phyloP scores from a whole-genome alignment of 805 yeast species.

The Candida quercuum region DNA sequence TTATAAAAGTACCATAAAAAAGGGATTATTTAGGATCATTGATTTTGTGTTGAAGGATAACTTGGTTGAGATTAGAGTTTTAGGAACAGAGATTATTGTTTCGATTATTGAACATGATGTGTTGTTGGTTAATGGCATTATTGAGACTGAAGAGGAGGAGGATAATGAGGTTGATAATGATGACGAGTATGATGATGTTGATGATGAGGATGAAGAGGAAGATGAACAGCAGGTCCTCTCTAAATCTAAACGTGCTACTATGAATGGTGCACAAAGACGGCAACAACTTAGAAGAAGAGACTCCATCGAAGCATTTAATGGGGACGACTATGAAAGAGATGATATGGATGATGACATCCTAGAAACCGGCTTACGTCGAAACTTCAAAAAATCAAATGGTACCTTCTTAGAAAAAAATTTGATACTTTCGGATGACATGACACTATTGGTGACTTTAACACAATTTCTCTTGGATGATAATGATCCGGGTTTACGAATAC shows the following conservation, averaged over 20 bases:
- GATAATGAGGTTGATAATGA: slow-evolving; percentile 5
- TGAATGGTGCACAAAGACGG: neutral
- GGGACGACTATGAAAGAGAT: slow-evolving; percentile 1
- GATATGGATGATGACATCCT: slow-evolving; percentile 1
- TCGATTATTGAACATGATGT: slow-evolving; percentile 83
- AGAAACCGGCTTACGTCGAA: slow-evolving; percentile 5
- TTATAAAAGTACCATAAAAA: slow-evolving; percentile 54
- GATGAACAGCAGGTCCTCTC: too few species aligned
- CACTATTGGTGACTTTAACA: slow-evolving; percentile 48
- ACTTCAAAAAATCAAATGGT: neutral
- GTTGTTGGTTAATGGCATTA: slow-evolving; percentile 39
- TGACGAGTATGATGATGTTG: slow-evolving; percentile 5
- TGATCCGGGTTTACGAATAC: slow-evolving; percentile 70
- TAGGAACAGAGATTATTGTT: slow-evolving; percentile 78
- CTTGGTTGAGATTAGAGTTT: slow-evolving; percentile 43
- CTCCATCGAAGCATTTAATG: neutral
- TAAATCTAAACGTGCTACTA: too few species aligned
- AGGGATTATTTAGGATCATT: slow-evolving; percentile 67
- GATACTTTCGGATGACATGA: slow-evolving; percentile 48
- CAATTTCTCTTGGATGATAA: slow-evolving; percentile 57
- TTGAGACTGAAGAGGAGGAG: slow-evolving; percentile 5
- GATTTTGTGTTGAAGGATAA: slow-evolving; percentile 62
- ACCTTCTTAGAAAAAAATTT: slow-evolving; percentile 4
- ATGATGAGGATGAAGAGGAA: slow-evolving; percentile 6
- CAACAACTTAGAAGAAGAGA: slow-evolving; percentile 2